Evolutionary conservation across 1,139 yeast genomes (phyloP).

Genomic region (Protomyces inundatus): DNA sequence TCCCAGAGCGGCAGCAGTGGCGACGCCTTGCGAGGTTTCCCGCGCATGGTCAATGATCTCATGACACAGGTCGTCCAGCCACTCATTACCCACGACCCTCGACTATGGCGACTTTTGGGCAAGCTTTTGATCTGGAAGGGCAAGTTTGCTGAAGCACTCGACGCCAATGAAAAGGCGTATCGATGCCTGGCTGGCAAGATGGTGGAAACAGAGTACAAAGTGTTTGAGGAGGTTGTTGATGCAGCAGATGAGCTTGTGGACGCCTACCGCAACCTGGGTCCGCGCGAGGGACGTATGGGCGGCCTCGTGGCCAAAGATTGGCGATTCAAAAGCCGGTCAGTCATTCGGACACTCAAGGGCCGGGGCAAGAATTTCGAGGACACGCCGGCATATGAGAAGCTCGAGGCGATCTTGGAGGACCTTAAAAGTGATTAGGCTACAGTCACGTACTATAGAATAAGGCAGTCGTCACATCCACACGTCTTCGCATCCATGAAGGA

Average conservation of each 20-base stretch:
- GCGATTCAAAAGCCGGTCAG: conserved; percentile 69
- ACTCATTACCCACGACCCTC: conserved; percentile 62
- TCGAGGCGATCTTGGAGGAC: conserved; percentile 6
- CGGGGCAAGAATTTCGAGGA: conserved; percentile 25
- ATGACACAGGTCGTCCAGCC: conserved; percentile 50
- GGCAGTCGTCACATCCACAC: conserved; percentile 1
- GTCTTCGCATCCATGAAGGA: conserved; percentile 23
- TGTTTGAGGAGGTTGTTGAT: conserved; percentile 78
- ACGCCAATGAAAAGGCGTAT: conserved; percentile 80
- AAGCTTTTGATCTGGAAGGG: conserved; percentile 82
- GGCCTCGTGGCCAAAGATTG: conserved; percentile 85
- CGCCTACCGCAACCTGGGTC: conserved; percentile 84
- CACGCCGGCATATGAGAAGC: conserved; percentile 16
- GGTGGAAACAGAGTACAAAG: conserved; percentile 53
- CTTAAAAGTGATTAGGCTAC: conserved; percentile 2
- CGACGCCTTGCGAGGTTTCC: conserved; percentile 29
- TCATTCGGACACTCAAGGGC: conserved; percentile 23
- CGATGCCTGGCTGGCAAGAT: conserved; percentile 56
- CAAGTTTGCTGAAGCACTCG: conserved; percentile 82
- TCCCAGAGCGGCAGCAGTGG: conserved; percentile 33
- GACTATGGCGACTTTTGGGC: conserved; percentile 80
- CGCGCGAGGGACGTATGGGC: conserved; percentile 74
- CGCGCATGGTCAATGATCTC: conserved; percentile 40
- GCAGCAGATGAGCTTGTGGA: conserved; percentile 60
- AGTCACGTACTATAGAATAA: neutral